Base-by-base conservation (phyloP, 1,284 basidiomycete species). In the Schizophyllum amplum region DNA sequence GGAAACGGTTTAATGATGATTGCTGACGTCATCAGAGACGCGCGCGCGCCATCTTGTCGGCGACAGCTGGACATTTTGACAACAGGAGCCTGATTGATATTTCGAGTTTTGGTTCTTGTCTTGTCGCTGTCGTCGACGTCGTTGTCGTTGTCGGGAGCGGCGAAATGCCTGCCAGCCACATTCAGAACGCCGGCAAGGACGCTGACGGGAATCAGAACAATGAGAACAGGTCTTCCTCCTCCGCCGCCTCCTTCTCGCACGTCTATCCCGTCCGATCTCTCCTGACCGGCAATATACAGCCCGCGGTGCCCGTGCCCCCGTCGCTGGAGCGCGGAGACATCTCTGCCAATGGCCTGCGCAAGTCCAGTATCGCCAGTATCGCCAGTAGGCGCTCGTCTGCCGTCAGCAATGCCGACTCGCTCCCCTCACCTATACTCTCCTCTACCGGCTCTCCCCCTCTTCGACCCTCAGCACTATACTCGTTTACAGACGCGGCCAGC, bases 231-330 rank as follows among this genome's bases (percentile, higher is more conserved):
- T 24, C 48, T 15, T 47, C 52, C 3, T 61, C 65, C 3, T 62
- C 52, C 21, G 33, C 33, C 13, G 47, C 69, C 1, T 66, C 69
- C 51, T 75, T 70, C 57, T 42, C 33, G 13, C 33, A 42, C 17
- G 66, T 76, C 47, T 77, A 75, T 60, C 75, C 75, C 0, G 67
- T 74, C 22, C 72, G 67, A 56, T 75, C 74, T 47, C 65, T 77
- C 15, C 63, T 75, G 42, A 66, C 62, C 26, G 65, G 69, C 20
- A 66, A 64, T 48, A 72, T 73, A 20, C 70, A 72, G 49, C 68
- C 69, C 17, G 68, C 33, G 33, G 33, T 13, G 33, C 33, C 33
- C 17, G 33, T 42, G 33, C 7, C 33, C 4, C 33, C 17, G 33
- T 17, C 33, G 33, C 11, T 64, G 21, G 51, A 55, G 53, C 63